Conservation (phyloP, 1,139 yeast species). For the Lodderomyces theae region DNA sequence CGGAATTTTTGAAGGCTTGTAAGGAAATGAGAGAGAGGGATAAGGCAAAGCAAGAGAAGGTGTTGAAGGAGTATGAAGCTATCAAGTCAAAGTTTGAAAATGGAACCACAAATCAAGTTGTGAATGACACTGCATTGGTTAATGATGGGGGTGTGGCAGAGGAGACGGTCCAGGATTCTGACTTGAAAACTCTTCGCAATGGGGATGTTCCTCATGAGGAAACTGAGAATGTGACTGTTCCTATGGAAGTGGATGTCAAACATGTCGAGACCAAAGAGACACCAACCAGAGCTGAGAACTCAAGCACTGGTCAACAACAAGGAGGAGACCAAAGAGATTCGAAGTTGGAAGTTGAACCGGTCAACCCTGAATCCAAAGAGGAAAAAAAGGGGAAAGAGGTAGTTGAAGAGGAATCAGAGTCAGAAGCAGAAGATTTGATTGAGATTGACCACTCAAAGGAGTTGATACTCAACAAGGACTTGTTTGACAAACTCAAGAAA, state of each 20-base stretch:
- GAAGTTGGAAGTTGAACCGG: too few relatives aligned
- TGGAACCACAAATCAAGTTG: not conserved
- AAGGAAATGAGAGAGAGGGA: conserved; percentile 73
- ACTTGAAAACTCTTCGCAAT: not conserved
- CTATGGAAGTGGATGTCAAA: not conserved
- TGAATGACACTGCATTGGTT: not conserved
- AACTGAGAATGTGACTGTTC: not conserved
- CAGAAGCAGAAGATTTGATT: conserved; percentile 25
- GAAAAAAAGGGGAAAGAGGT: not conserved
- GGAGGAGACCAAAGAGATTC: not conserved
- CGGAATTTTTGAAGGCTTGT: conserved; percentile 75
- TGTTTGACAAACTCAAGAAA: conserved; percentile 19
- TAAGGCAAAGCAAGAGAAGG: conserved; percentile 47
- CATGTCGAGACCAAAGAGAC: too few relatives aligned
- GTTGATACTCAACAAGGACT: conserved; percentile 18
- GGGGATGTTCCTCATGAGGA: not conserved
- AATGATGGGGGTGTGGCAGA: not conserved
- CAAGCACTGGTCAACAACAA: not conserved
- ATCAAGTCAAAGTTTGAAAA: conserved; percentile 24
- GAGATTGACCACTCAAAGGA: conserved; percentile 18
- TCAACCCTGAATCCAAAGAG: not conserved
- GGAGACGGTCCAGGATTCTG: not conserved
- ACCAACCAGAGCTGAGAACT: too few relatives aligned
- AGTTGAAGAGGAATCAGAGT: conserved; percentile 18
- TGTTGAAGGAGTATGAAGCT: conserved; percentile 37